Percentiles rank a stretch among this genome's conserved stretches.
Conservation (phyloP, 371 early-diverging fungal species). For the Mortierella sp. region DNA sequence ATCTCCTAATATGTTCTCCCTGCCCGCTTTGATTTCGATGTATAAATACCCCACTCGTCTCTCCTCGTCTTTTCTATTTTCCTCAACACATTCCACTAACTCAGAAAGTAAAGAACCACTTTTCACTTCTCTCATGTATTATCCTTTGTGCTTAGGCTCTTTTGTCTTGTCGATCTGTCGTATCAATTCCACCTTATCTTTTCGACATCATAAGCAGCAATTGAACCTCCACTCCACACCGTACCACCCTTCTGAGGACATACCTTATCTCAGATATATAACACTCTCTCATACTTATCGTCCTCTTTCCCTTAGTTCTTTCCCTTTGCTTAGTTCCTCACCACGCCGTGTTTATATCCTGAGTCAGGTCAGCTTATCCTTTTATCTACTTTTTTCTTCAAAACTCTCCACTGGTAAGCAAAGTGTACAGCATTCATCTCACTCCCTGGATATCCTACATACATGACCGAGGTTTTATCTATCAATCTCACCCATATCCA, state of each 20-base stretch:
- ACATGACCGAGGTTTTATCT: not conserved
- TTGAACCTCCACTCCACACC: not conserved
- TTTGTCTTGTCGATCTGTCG: not conserved
- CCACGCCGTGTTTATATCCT: not conserved
- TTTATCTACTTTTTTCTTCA: not conserved
- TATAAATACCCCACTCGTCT: not conserved
- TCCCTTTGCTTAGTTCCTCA: not conserved
- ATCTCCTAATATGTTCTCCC: not conserved
- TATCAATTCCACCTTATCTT: not conserved
- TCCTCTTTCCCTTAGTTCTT: not conserved
- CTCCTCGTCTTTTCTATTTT: not conserved
- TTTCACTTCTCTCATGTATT: not conserved
- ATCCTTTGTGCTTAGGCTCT: not conserved
- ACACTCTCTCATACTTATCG: not conserved
- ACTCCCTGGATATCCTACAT: not conserved
- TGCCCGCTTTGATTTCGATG: not conserved
- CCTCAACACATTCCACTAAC: not conserved
- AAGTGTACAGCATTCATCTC: not conserved
- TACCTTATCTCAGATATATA: not conserved
- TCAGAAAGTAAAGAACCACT: not conserved
- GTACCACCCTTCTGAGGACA: not conserved
- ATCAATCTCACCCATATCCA: conserved; percentile 1
- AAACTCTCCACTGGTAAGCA: not conserved
- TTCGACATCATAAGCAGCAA: no score
- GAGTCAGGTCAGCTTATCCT: not conserved